Percentiles rank a stretch among this genome's conserved stretches.
These are phyloP conservation scores for Pyrenochaeta sp. DNA, from an alignment of 2,329 filamentous ascomycete species.

Conservation along the genomic window DNA sequence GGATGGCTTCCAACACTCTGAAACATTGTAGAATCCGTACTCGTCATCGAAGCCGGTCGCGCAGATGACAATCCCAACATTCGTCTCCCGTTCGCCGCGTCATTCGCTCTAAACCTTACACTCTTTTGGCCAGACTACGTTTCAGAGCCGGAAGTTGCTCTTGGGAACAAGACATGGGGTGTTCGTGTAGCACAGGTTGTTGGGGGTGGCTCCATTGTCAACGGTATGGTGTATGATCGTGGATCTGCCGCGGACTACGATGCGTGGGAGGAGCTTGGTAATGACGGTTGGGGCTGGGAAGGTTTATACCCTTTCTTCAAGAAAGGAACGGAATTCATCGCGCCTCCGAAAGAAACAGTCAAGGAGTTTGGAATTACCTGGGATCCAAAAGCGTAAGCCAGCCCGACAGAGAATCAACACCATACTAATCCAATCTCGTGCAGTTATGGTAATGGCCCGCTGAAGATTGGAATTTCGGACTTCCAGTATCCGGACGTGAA, in stretches of 20 bases:
- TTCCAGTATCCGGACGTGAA: slow-evolving; percentile 37
- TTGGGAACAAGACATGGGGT: slow-evolving; percentile 23
- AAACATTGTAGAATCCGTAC: slow-evolving; percentile 35
- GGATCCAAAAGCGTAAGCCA: slow-evolving; percentile 27
- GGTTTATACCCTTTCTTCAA: slow-evolving; percentile 47
- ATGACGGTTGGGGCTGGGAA: slow-evolving; percentile 66
- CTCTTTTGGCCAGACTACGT: slow-evolving; percentile 22
- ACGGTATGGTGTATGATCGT: slow-evolving; percentile 49
- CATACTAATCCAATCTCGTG: slow-evolving; percentile 1
- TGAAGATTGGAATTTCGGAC: slow-evolving; percentile 37
- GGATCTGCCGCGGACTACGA: slow-evolving; percentile 53
- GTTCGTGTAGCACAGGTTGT: slow-evolving; percentile 27
- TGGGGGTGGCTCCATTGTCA: slow-evolving; percentile 35
- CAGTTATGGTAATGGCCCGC: slow-evolving; percentile 34
- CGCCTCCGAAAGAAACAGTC: slow-evolving; percentile 20
- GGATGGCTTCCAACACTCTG: too few species aligned
- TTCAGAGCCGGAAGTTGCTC: slow-evolving; percentile 26
- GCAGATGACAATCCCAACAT: slow-evolving; percentile 31
- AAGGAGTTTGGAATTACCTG: slow-evolving; percentile 32
- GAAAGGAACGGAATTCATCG: slow-evolving; percentile 35
- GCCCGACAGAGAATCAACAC: too few species aligned
- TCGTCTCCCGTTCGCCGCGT: slow-evolving; percentile 31
- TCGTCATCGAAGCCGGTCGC: slow-evolving; percentile 37
- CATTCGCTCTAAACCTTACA: slow-evolving; percentile 28
- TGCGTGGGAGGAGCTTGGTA: slow-evolving; percentile 66